Evolutionary conservation across 2,329 filamentous ascomycete genomes (phyloP).

Genomic region (Phyllosticta citriasiana): DNA sequence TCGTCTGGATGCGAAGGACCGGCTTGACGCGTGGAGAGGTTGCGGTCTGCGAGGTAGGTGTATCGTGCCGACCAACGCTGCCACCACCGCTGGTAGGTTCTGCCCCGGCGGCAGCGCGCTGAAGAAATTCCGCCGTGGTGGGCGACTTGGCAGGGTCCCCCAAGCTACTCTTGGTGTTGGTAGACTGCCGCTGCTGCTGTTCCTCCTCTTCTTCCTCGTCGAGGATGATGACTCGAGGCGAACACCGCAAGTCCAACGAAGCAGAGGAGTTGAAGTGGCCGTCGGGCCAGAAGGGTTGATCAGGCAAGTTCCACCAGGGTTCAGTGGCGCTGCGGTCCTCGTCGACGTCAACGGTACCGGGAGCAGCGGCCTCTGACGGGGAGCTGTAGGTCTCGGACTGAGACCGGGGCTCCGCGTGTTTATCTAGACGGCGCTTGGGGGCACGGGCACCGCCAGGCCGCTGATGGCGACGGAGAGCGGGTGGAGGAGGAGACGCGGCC

Average conservation of each 20-base stretch:
- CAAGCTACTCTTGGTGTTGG: neutral
- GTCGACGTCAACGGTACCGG: neutral
- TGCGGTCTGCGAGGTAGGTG: neutral
- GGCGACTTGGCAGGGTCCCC: neutral
- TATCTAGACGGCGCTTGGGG: neutral
- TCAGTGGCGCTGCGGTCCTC: neutral
- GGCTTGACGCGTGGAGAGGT: neutral
- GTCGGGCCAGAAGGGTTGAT: slow-evolving; percentile 6
- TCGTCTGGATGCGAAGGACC: neutral
- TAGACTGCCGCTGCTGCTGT: neutral
- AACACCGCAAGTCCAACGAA: neutral
- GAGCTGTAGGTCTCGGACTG: neutral
- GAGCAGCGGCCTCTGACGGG: neutral
- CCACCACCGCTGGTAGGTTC: neutral
- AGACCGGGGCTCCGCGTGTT: neutral
- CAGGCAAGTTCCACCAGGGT: slow-evolving; percentile 8
- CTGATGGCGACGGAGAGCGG: neutral
- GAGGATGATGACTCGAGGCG: neutral
- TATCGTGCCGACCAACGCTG: neutral
- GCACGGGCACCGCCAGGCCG: neutral
- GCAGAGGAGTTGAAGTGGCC: neutral
- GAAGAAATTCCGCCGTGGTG: neutral
- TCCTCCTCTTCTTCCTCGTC: neutral
- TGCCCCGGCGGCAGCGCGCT: neutral
- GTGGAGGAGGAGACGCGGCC: neutral